Base-by-base conservation (phyloP, 495 filamentous ascomycete species). In the Hyaloscypha bicolor region DNA sequence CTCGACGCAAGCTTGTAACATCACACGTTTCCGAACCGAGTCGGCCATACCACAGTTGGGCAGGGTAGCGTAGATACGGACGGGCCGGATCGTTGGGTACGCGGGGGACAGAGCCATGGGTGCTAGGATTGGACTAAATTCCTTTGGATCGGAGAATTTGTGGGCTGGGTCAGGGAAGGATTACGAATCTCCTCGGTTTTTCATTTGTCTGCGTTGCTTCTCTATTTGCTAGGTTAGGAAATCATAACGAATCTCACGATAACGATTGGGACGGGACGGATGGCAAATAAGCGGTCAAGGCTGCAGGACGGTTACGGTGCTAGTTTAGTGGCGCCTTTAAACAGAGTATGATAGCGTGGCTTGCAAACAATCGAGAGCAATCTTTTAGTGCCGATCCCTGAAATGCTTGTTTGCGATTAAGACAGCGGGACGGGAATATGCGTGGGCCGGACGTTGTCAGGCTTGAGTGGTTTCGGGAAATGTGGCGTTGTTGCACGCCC, bases 1-100 rank as follows among this genome's bases (percentile, higher is more conserved):
- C 57, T 72, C 63, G 53, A 62, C 61, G 60, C 64, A 65, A 70
- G 64, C 67, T 68, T 70, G 71, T 63, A 67, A 61, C 62, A 63
- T 42, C 52, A 51, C 48, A 61, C 55, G 42, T 42, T 51, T 61
- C 42, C 63, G 25, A 33, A 55, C 31, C 37, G 55, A 21, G n/a
- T 35, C 55, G 51, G 9, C 11, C 62, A 63, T 65, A 42, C 11
- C 31, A 62, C 45, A 29, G 16, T 31, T 16, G 33, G 42, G 42
- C 9, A 32, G 59, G 52, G 25, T 29, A 52, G 12, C 45, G 48
- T 52, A 62, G 35, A 31, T 22, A 56, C 64, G 64, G 64, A 9
- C n/a, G 31, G 33, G 53, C 35, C 35, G 35, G 1, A 56, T 56
- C 19, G 53, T 3, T 29, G 32, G 48, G 30, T 29, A 39, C 16